A percentile compares a stretch with the other conserved stretches of the same genome.
Conservation (phyloP, 176 grass and related monocot genomes). For the Rhynchospora pubera region DNA sequence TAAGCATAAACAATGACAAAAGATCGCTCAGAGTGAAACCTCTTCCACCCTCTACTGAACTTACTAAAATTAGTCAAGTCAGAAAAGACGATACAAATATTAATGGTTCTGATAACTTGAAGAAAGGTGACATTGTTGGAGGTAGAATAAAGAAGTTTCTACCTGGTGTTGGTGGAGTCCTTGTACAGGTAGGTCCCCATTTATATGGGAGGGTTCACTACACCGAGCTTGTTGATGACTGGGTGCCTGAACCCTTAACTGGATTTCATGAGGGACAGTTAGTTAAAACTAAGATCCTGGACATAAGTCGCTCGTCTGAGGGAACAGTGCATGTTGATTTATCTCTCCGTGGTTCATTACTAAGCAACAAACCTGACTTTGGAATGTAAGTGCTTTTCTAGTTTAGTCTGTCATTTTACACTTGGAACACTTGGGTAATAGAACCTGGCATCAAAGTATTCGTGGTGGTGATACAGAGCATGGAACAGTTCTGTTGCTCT, state of each 20-base stretch:
- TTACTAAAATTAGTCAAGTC: not conserved
- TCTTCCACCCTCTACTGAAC: slow-evolving; percentile 23
- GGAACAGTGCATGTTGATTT: slow-evolving; percentile 74
- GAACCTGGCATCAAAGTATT: not conserved
- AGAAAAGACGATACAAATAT: slow-evolving; percentile 24
- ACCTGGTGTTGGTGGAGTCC: slow-evolving; percentile 72
- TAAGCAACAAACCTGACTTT: slow-evolving; percentile 17
- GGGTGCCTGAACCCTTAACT: slow-evolving; percentile 57
- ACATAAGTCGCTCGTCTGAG: slow-evolving; percentile 54
- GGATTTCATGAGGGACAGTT: slow-evolving; percentile 78
- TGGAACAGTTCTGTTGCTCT: slow-evolving; percentile 11
- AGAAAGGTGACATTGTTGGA: slow-evolving; percentile 69
- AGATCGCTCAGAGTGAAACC: slow-evolving; percentile 60
- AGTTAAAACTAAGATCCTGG: slow-evolving; percentile 83
- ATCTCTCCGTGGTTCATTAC: slow-evolving; percentile 60
- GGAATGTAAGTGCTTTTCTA: slow-evolving; percentile 52
- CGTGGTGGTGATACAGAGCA: not conserved
- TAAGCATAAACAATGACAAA: slow-evolving; percentile 65
- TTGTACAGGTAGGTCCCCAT: slow-evolving; percentile 88
- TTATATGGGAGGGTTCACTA: slow-evolving; percentile 92
- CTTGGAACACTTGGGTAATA: not conserved
- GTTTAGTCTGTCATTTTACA: not conserved
- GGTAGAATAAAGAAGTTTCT: slow-evolving; percentile 84
- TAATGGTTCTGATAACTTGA: slow-evolving; percentile 37
- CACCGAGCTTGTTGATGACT: slow-evolving; percentile 77